A percentile compares a stretch with the other conserved stretches of the same genome.
These are phyloP conservation scores for Saccharomycopsis selenospora DNA, from an alignment of 805 yeast genomes.

Conservation along the genomic window DNA sequence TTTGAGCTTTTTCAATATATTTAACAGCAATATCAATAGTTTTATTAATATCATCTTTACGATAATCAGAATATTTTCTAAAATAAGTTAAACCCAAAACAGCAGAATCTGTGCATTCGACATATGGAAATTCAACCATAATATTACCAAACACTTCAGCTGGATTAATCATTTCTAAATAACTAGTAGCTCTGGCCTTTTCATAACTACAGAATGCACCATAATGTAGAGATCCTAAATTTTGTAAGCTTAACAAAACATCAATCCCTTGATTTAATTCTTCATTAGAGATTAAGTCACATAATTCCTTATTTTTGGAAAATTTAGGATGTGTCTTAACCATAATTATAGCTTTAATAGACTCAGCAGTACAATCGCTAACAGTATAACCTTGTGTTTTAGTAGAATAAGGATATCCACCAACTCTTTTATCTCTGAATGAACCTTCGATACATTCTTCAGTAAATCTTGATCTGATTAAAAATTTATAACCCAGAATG, in stretches of 20 bases:
- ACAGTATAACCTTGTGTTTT: constrained; percentile 95
- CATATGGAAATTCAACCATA: constrained; percentile 98
- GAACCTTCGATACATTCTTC: constrained; percentile 71
- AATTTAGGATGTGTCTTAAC: constrained; percentile 48
- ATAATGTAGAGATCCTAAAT: constrained; percentile 65
- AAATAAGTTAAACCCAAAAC: constrained; percentile 84
- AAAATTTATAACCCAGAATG: constrained; percentile 58
- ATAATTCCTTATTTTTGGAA: constrained; percentile 32
- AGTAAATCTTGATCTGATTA: constrained; percentile 78
- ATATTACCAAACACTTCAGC: constrained; percentile 98
- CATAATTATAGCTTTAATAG: constrained; percentile 89
- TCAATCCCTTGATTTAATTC: constrained; percentile 66
- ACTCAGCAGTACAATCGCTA: constrained; percentile 95
- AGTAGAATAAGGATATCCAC: constrained; percentile 96
- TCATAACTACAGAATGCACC: constrained; percentile 96
- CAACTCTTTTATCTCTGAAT: constrained; percentile 74
- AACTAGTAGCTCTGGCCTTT: constrained; percentile 68
- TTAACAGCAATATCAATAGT: constrained; percentile 69
- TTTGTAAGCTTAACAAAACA: constrained; percentile 68
- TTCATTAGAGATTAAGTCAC: constrained; percentile 38
- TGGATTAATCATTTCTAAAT: constrained; percentile 76
- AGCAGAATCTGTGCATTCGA: constrained; percentile 95
- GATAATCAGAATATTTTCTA: constrained; percentile 56
- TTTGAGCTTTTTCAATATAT: constrained; percentile 64
- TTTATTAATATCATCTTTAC: constrained; percentile 52